Percentiles rank a stretch among this genome's conserved stretches.
Evolutionary conservation across 345 rosid genomes (phyloP).

Genomic region (Fremontodendron californicum): DNA sequence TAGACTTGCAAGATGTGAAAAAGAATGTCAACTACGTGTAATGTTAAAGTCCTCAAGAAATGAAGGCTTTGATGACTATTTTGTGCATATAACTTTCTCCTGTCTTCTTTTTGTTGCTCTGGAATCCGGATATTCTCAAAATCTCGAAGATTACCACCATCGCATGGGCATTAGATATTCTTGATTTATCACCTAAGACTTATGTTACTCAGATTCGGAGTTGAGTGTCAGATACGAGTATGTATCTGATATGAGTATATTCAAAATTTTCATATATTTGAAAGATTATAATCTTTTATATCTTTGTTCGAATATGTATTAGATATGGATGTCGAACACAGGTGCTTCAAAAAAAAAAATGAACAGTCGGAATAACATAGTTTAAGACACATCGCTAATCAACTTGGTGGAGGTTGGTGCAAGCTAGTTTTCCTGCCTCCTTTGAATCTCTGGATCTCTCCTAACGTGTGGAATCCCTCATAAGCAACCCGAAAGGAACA

Average conservation of each 20-base stretch:
- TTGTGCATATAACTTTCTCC: neutral
- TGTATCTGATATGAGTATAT: no score
- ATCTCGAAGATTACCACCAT: neutral
- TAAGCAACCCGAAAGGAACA: neutral
- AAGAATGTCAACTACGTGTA: conserved; percentile 20
- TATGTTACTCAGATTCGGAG: neutral
- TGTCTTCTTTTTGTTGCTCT: neutral
- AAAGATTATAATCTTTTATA: no score
- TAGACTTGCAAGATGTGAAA: conserved; percentile 22
- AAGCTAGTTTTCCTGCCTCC: no score
- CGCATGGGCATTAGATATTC: neutral
- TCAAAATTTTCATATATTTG: no score
- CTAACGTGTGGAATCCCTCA: no score
- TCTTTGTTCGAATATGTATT: no score
- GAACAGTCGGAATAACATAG: no score
- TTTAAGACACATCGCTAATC: neutral
- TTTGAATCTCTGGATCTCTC: no score
- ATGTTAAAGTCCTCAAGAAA: conserved; percentile 16
- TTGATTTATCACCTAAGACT: neutral
- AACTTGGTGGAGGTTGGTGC: neutral
- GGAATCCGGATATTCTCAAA: neutral
- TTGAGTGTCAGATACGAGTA: no score
- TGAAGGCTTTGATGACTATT: conserved; percentile 14
- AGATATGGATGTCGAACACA: no score
- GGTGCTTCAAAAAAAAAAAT: no score